Percentiles rank a stretch among this genome's conserved stretches.
phyloP scores from a whole-genome alignment of 2,329 filamentous ascomycete species.

The Curvularia lunata region DNA sequence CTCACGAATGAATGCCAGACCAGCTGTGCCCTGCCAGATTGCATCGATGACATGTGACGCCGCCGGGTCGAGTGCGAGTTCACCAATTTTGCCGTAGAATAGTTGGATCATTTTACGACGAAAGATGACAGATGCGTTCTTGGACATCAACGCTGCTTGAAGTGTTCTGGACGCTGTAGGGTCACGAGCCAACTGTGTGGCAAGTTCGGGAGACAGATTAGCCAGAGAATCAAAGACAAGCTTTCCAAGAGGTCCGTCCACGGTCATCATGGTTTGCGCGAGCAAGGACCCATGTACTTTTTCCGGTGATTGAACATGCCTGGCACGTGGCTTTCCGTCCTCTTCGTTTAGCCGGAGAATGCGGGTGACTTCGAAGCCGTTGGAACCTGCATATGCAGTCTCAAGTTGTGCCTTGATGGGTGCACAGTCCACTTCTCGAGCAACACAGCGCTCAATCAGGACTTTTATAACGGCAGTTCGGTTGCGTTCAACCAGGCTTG shows the following conservation, averaged over 20 bases:
- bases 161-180: slow-evolving; percentile 65
- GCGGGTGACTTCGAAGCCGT: slow-evolving; percentile 62
- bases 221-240: slow-evolving; percentile 69
- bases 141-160: slow-evolving; percentile 66
- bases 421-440: slow-evolving; percentile 66
- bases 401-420: slow-evolving; percentile 64
- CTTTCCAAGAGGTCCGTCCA: slow-evolving; percentile 70
- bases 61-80: slow-evolving; percentile 65
- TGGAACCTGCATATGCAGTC: slow-evolving; percentile 59
- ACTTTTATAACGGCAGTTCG: slow-evolving; percentile 80
- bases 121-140: slow-evolving; percentile 62
- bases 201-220: slow-evolving; percentile 58
- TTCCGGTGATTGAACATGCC: slow-evolving; percentile 49
- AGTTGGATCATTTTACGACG: slow-evolving; percentile 68
- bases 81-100: slow-evolving; percentile 66
- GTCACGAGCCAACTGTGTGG: slow-evolving; percentile 70
- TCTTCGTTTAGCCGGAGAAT: slow-evolving; percentile 65
- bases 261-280: slow-evolving; percentile 77
- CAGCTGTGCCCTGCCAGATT: slow-evolving; percentile 68
- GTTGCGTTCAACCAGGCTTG: slow-evolving; percentile 73
- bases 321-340: slow-evolving; percentile 41
- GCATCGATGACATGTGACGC: slow-evolving; percentile 73
- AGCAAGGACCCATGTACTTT: slow-evolving; percentile 85
- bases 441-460: slow-evolving; percentile 80
- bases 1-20: slow-evolving; percentile 71